These are phyloP conservation scores for Cryptosporidium felis DNA, from an alignment of 169 alveolate genomes.

Conservation along the genomic window DNA sequence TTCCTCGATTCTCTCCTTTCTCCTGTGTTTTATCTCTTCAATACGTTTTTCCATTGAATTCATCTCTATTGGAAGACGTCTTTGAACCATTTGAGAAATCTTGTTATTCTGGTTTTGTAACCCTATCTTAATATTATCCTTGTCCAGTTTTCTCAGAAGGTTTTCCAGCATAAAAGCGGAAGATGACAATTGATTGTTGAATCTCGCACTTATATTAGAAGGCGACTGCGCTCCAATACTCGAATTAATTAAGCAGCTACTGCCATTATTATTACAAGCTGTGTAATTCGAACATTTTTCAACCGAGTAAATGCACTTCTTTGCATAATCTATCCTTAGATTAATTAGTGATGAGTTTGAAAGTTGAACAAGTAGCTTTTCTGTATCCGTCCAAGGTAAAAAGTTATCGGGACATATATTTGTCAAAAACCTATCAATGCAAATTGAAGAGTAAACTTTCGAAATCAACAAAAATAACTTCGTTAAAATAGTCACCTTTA, in stretches of 20 bases:
- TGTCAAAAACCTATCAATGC: conserved; percentile 83
- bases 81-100: conserved; percentile 60
- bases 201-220: not conserved
- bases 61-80: conserved; percentile 71
- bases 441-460: conserved; percentile 83
- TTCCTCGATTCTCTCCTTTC: conserved; percentile 84
- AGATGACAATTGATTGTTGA: conserved; percentile 13
- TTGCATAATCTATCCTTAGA: conserved; percentile 60
- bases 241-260: not conserved
- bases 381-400: conserved; percentile 87
- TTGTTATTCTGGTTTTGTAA: conserved; percentile 30
- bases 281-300: conserved; percentile 11
- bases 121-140: conserved; percentile 38
- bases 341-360: conserved; percentile 49
- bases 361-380: conserved; percentile 77
- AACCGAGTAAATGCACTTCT: conserved; percentile 25
- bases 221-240: not conserved
- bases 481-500: conserved; percentile 86
- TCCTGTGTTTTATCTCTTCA: conserved; percentile 73
- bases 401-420: conserved; percentile 85
- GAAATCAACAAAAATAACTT: conserved; percentile 83
- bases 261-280: not conserved
- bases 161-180: conserved; percentile 46
- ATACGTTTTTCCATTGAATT: conserved; percentile 62
- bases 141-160: conserved; percentile 24